These are phyloP conservation scores for Trichoderma citrinoviride DNA, from an alignment of 2,329 filamentous ascomycete species.

Conservation along the genomic window DNA sequence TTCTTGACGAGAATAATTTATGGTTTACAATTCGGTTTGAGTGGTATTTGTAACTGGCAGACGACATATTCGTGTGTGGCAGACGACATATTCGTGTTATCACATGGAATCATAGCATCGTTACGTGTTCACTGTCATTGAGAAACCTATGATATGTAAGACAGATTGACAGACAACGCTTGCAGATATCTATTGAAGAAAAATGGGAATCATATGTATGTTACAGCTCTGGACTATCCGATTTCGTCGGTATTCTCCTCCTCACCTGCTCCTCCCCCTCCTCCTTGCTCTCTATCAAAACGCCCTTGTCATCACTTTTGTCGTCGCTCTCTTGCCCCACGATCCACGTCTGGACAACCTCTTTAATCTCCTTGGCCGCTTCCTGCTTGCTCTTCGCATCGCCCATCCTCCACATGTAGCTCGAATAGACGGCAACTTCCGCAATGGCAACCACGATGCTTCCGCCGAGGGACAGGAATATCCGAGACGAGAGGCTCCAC, in stretches of 20 bases:
- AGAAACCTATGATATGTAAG: neutral
- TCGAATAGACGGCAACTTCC: conserved; percentile 74
- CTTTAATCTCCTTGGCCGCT: conserved; percentile 61
- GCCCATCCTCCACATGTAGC: conserved; percentile 68
- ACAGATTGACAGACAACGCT: neutral
- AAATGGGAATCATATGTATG: neutral
- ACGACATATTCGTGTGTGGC: too few species aligned
- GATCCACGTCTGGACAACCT: conserved; percentile 72
- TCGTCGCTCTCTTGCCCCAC: conserved; percentile 41
- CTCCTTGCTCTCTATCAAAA: conserved; percentile 29
- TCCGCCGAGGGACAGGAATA: conserved; percentile 70
- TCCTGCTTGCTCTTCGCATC: conserved; percentile 65
- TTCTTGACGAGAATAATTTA: too few species aligned
- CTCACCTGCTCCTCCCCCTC: conserved; percentile 28
- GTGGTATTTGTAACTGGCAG: too few species aligned
- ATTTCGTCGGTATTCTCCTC: conserved; percentile 27
- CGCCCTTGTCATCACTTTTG: conserved; percentile 26
- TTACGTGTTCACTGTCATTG: too few species aligned
- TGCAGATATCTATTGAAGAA: neutral
- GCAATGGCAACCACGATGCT: conserved; percentile 68
- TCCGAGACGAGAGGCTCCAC: conserved; percentile 68
- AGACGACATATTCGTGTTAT: too few species aligned
- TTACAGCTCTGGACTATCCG: neutral
- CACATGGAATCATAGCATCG: too few species aligned
- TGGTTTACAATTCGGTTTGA: too few species aligned